phyloP scores from a whole-genome alignment of 2,329 filamentous ascomycete genomes.

The Cordyceps cicadae region DNA sequence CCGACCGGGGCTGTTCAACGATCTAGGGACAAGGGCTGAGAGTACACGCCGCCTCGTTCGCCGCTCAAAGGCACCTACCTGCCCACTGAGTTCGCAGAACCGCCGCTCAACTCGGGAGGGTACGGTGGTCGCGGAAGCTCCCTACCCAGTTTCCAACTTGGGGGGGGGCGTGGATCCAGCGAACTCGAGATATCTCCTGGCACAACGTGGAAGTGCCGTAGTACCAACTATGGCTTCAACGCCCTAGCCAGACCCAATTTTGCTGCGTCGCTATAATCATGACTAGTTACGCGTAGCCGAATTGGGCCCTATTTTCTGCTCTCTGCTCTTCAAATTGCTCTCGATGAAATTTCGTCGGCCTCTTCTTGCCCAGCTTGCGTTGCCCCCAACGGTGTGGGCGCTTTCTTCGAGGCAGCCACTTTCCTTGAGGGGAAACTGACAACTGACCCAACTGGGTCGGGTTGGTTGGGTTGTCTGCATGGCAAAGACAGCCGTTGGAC shows the following conservation, averaged over 20 bases:
- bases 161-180: slow-evolving; percentile 8
- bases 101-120: slow-evolving; percentile 4
- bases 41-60: slow-evolving; percentile 4
- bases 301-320: background rate
- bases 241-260: slow-evolving; percentile 4
- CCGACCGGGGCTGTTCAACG: slow-evolving; percentile 9
- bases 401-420: background rate
- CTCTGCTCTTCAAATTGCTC: background rate
- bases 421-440: background rate
- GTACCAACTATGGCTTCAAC: background rate
- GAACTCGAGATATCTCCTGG: background rate
- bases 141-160: background rate
- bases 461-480: background rate
- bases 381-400: background rate
- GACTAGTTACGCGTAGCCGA: background rate
- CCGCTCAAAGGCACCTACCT: background rate
- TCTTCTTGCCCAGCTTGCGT: background rate
- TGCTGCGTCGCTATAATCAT: background rate
- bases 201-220: slow-evolving; percentile 8
- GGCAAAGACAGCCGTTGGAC: slow-evolving; percentile 6
- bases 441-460: background rate
- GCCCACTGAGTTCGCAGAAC: background rate
- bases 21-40: slow-evolving; percentile 10
- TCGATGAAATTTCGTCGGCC: background rate
- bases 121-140: slow-evolving; percentile 1